Evolutionary conservation across 345 rosid species (phyloP).

Genomic region (Excoecaria cochinchinensis): DNA sequence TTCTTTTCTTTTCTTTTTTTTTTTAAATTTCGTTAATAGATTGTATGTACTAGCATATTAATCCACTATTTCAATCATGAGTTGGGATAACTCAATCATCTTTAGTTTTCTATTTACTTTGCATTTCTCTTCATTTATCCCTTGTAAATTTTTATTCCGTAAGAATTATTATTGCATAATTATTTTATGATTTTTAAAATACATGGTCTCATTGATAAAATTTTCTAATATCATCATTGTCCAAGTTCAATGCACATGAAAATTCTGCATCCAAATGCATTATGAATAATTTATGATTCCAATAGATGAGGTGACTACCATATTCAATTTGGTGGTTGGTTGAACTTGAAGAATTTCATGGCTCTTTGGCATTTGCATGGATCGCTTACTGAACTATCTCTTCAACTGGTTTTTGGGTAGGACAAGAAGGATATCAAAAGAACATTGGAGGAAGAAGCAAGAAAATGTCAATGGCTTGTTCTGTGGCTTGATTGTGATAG

Average conservation of each 20-base stretch:
- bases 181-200: background rate
- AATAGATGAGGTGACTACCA: background rate
- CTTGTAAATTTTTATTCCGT: background rate
- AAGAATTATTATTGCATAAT: background rate
- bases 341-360: background rate
- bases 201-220: background rate
- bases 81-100: too few species aligned
- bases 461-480: conserved; percentile 90
- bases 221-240: background rate
- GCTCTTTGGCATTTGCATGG: background rate
- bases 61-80: too few species aligned
- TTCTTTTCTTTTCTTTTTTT: too few species aligned
- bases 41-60: too few species aligned
- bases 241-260: background rate
- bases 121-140: too few species aligned
- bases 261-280: background rate
- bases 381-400: conserved; percentile 7
- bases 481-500: conserved; percentile 98
- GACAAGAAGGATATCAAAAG: conserved; percentile 83
- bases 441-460: conserved; percentile 91
- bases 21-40: too few species aligned
- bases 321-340: background rate
- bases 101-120: too few species aligned
- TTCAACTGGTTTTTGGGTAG: conserved; percentile 33
- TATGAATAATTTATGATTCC: background rate